Evolutionary conservation across 371 early-diverging fungal species (phyloP), one percentile per base, ranked within the genome.

Genomic region (Fennellomyces sp.): DNA sequence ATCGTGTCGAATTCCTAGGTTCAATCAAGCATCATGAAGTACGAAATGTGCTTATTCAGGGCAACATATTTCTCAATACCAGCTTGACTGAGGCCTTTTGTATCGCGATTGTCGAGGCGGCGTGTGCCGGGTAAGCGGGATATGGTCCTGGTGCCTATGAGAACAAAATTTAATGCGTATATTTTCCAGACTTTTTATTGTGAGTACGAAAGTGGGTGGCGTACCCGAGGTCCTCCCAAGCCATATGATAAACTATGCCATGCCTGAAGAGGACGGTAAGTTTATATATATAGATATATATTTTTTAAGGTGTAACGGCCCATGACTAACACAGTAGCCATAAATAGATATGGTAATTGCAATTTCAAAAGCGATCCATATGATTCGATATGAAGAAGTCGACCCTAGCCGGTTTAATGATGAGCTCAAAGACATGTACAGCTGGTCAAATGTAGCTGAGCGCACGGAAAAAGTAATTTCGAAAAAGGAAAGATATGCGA

Each of bases 51-150:
- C 73, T 99, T 29, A 89, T 95, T n/a, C 91, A 92, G 56, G 97
- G 98, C 23, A 90, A 98, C 60, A 96, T 99, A 8, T 99, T 99
- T 66, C 78, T 99, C 33, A 99, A 99, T 70, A 98, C 99, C 13
- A 97, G 97, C 45, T 81, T 99, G 66, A 99, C 99, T 1, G 99
- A 99, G 64, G 98, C 99, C 2, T 99, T 99, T 69, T 99, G 99
- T 73, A 99, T 99, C 57, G 96, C 96, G 10, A 98, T 99, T 52
- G 93, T 99, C 17, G 99, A 99, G 76, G 99, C 99, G 10, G 99
- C 99, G 3, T 91, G 94, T 54, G 98, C 97, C 56, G 97, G 97
- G 88, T 90, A 68, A 62, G 76, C 53, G 33, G 2, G 15, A 23
- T 17, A 35, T 28, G 28, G 52, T 26, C 15, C n/a, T n/a, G n/a